Conservation (phyloP, 805 yeast species). For the Candida palmyrensis region DNA sequence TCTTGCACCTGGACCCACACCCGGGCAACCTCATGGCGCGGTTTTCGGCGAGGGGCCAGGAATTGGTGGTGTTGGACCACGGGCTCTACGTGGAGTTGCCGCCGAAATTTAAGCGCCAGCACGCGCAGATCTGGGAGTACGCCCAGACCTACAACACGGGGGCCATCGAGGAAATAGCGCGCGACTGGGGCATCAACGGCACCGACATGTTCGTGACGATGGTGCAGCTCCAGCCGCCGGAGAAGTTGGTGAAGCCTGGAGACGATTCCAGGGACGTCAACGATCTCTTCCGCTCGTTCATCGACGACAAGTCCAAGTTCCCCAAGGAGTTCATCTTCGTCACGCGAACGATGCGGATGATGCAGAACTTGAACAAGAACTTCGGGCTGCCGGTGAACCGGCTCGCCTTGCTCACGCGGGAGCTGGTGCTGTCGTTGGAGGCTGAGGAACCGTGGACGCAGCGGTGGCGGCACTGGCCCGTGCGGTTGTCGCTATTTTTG, state of each 20-base stretch:
- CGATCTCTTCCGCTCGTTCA: slow-evolving; percentile 48
- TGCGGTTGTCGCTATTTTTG: slow-evolving; percentile 18
- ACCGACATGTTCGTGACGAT: slow-evolving; percentile 58
- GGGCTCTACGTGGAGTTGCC: slow-evolving; percentile 61
- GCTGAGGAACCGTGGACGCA: slow-evolving; percentile 7
- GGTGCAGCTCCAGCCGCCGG: slow-evolving; percentile 43
- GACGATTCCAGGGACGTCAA: slow-evolving; percentile 33
- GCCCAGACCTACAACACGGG: slow-evolving; percentile 48
- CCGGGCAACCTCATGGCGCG: slow-evolving; percentile 73
- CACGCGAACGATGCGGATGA: slow-evolving; percentile 68
- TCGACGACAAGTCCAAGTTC: slow-evolving; percentile 58
- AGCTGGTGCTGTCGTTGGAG: slow-evolving; percentile 34
- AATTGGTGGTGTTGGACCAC: slow-evolving; percentile 68
- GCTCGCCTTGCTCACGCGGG: slow-evolving; percentile 54
- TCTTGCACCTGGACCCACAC: slow-evolving; percentile 73
- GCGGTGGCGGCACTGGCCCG: slow-evolving; percentile 8
- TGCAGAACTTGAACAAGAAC: slow-evolving; percentile 61
- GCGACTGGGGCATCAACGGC: slow-evolving; percentile 65
- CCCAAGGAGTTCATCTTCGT: slow-evolving; percentile 64
- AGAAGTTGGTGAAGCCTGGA: slow-evolving; percentile 9
- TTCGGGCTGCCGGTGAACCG: slow-evolving; percentile 75
- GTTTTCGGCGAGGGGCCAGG: slow-evolving; percentile 32
- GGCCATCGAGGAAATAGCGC: slow-evolving; percentile 45
- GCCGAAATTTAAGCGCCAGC: slow-evolving; percentile 48
- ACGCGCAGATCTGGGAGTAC: slow-evolving; percentile 59